A percentile compares a stretch with the other conserved stretches of the same genome.
Evolutionary conservation across 768 basidiomycete species (phyloP).

Genomic region (Russula ochroleuca): DNA sequence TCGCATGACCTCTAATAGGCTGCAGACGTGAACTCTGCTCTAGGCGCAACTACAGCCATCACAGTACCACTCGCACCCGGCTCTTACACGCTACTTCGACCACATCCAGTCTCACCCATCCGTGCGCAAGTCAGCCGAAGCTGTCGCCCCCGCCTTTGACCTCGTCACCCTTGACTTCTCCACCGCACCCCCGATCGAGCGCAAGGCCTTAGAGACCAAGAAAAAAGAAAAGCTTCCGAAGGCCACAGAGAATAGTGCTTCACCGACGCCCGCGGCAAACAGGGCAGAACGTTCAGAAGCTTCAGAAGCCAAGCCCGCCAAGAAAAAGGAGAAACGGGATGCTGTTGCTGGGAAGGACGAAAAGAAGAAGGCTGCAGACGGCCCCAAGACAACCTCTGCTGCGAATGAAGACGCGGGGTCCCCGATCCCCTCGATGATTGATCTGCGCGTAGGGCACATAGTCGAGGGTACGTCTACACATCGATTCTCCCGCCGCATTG

Average conservation of each 20-base stretch:
- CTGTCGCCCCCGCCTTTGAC: constrained; percentile 50
- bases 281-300: constrained; percentile 43
- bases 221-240: constrained; percentile 65
- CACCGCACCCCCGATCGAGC: constrained; percentile 66
- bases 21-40: constrained; percentile 1
- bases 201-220: constrained; percentile 68
- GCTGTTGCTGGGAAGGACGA: constrained; percentile 40
- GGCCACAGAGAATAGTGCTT: constrained; percentile 32
- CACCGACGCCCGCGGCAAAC: constrained; percentile 41
- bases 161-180: constrained; percentile 67
- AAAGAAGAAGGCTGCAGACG: constrained; percentile 36
- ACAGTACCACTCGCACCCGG: constrained; percentile 76
- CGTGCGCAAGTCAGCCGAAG: constrained; percentile 54
- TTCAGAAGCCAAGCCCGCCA: constrained; percentile 35
- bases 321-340: constrained; percentile 44
- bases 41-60: constrained; percentile 66
- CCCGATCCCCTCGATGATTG: constrained; percentile 94
- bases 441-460: constrained; percentile 90
- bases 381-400: constrained; percentile 30
- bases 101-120: constrained; percentile 75
- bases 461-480: constrained; percentile 62
- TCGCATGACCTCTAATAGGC: background rate
- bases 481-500: constrained; percentile 1
- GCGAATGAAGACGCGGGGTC: constrained; percentile 66
- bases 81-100: constrained; percentile 91